These are phyloP conservation scores for Gliomastix tumulicola DNA, from an alignment of 2,329 filamentous ascomycete species.

Conservation along the genomic window DNA sequence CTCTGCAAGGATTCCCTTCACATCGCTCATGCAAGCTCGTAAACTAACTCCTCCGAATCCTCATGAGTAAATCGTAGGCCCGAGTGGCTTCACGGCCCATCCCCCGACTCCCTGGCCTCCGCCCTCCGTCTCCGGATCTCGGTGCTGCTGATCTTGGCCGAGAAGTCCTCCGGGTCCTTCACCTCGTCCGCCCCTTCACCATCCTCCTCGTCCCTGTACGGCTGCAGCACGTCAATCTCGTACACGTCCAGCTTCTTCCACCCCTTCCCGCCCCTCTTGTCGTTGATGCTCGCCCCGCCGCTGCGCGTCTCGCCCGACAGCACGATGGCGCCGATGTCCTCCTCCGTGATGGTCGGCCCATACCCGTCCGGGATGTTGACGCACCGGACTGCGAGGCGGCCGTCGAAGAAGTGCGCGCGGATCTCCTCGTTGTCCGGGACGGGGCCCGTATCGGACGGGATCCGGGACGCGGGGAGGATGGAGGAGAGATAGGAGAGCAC, in stretches of 20 bases:
- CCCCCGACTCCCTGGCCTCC: no score
- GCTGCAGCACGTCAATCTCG: conserved; percentile 83
- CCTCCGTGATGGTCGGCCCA: conserved; percentile 82
- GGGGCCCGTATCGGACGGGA: conserved; percentile 1
- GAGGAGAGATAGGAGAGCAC: conserved; percentile 68
- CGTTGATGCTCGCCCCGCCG: conserved; percentile 80
- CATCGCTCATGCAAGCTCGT: no score
- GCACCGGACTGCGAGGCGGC: conserved; percentile 62
- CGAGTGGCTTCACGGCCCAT: no score
- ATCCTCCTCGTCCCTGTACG: conserved; percentile 37
- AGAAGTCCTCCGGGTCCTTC: conserved; percentile 54
- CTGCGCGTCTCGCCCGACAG: conserved; percentile 82
- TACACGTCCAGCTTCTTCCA: conserved; percentile 74
- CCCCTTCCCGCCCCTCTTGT: conserved; percentile 67
- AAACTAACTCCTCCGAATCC: no score
- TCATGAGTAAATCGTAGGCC: no score
- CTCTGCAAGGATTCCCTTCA: no score
- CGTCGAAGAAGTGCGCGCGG: conserved; percentile 48
- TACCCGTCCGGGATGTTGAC: conserved; percentile 83
- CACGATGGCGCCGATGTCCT: conserved; percentile 71
- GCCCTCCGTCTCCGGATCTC: conserved; percentile 58
- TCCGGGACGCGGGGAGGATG: conserved; percentile 5
- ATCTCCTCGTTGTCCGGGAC: conserved; percentile 15
- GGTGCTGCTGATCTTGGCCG: conserved; percentile 85
- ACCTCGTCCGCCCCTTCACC: conserved; percentile 21